phyloP scores from a whole-genome alignment of 2,329 filamentous ascomycete genomes.

The Exophiala bonariae region DNA sequence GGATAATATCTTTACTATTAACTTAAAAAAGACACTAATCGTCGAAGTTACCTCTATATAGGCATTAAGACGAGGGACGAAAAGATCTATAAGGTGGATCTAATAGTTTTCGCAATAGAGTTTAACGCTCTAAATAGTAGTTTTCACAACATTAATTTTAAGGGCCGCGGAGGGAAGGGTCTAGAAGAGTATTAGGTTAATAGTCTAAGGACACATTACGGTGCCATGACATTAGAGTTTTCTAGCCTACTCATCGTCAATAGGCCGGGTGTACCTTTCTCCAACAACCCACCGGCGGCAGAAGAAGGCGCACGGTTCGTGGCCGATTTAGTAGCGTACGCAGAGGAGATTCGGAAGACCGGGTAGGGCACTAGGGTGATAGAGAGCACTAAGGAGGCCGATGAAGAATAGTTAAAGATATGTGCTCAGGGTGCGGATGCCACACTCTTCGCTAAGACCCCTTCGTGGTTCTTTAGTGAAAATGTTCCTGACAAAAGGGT shows the following conservation, averaged over 20 bases:
- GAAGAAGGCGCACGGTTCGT: slow-evolving; percentile 57
- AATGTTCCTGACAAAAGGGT: slow-evolving; percentile 53
- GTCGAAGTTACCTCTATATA: slow-evolving; percentile 34
- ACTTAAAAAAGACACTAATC: slow-evolving; percentile 44
- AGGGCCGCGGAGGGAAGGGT: slow-evolving; percentile 34
- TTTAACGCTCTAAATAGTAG: slow-evolving; percentile 44
- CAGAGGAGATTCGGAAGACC: slow-evolving; percentile 44
- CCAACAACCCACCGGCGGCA: slow-evolving; percentile 56
- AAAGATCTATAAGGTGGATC: slow-evolving; percentile 38
- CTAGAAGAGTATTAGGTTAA: slow-evolving; percentile 36
- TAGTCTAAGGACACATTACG: slow-evolving; percentile 39
- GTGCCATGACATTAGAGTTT: slow-evolving; percentile 39
- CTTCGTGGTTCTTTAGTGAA: slow-evolving; percentile 48
- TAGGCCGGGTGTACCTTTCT: slow-evolving; percentile 55
- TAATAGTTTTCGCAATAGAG: slow-evolving; percentile 43
- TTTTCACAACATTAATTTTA: slow-evolving; percentile 40
- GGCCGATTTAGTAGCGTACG: slow-evolving; percentile 3
- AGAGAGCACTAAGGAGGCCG: slow-evolving; percentile 47
- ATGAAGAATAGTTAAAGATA: slow-evolving; percentile 49
- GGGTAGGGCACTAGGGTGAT: slow-evolving; percentile 49
- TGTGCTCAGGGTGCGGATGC: slow-evolving; percentile 33
- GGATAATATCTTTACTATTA: slow-evolving; percentile 47
- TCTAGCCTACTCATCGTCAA: slow-evolving; percentile 55
- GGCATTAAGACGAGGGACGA: slow-evolving; percentile 44
- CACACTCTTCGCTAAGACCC: slow-evolving; percentile 54